Evolutionary conservation across 78 protist species (phyloP).

Genomic region (Dictyostelium intermedium): DNA sequence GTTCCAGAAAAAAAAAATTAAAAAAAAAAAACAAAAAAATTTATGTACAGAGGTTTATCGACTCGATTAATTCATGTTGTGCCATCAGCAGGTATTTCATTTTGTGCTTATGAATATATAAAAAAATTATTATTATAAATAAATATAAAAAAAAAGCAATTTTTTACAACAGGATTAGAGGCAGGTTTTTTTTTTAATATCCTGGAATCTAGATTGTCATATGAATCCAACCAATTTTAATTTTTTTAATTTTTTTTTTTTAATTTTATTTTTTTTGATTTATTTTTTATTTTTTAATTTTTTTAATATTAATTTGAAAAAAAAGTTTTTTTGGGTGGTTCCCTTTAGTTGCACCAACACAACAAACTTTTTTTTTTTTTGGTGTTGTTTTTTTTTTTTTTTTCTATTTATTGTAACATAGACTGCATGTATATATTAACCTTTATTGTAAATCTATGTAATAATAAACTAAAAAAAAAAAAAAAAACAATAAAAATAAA

Average conservation of each 20-base stretch:
- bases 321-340: background rate
- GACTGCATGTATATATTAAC: background rate
- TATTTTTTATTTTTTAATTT: background rate
- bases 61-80: slow-evolving; percentile 20
- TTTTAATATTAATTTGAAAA: background rate
- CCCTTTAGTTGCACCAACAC: background rate
- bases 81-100: slow-evolving; percentile 26
- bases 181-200: background rate
- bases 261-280: background rate
- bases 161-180: background rate
- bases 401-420: background rate
- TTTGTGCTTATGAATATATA: slow-evolving; percentile 42
- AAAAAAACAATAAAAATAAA: too few species aligned
- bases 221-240: background rate
- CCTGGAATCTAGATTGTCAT: background rate
- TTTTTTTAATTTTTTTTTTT: background rate
- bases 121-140: slow-evolving; percentile 14
- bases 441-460: background rate
- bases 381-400: background rate
- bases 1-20: background rate
- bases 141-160: background rate
- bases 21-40: background rate
- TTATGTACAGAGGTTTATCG: slow-evolving; percentile 23
- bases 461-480: background rate
- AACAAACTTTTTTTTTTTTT: background rate